These are phyloP conservation scores for Oryza punctata DNA, from an alignment of 176 grass and related monocot genomes.

Conservation along the genomic window DNA sequence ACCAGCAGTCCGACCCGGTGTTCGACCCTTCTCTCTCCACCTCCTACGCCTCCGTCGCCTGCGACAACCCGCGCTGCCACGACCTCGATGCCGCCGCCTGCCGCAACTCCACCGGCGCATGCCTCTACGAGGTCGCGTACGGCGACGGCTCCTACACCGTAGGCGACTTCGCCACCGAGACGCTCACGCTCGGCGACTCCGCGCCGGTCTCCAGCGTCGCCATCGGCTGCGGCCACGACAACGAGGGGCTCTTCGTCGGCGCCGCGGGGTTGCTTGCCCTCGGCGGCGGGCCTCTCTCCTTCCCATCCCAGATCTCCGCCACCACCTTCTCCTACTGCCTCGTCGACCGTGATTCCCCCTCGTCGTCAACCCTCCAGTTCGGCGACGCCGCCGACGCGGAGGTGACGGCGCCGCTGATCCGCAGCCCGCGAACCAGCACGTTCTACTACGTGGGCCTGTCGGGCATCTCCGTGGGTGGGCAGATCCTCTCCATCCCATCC, in stretches of 20 bases:
- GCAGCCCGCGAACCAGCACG: conserved; percentile 55
- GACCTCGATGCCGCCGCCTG: conserved; percentile 82
- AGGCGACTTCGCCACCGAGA: conserved; percentile 86
- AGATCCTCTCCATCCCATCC: conserved; percentile 53
- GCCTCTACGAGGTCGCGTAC: conserved; percentile 85
- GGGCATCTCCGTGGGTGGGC: conserved; percentile 71
- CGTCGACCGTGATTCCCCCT: conserved; percentile 87
- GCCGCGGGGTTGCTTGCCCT: conserved; percentile 74
- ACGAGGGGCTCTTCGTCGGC: conserved; percentile 91
- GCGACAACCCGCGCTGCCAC: conserved; percentile 61
- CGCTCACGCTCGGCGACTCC: conserved; percentile 67
- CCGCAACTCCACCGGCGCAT: conserved; percentile 63
- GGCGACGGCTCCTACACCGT: conserved; percentile 98
- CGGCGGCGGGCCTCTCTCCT: conserved; percentile 73
- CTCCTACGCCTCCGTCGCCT: conserved; percentile 67
- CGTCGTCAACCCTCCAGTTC: conserved; percentile 80
- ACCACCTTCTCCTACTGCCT: conserved; percentile 92
- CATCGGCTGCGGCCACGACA: conserved; percentile 95
- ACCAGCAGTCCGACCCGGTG: conserved; percentile 84
- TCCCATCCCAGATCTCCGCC: conserved; percentile 89
- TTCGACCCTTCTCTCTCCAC: conserved; percentile 69
- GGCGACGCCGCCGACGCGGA: not conserved
- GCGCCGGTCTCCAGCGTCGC: conserved; percentile 50
- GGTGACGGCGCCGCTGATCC: conserved; percentile 61
- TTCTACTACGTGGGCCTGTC: conserved; percentile 83